Base-by-base conservation (phyloP, 179 eudicot species). In the Gypsophila paniculata region DNA sequence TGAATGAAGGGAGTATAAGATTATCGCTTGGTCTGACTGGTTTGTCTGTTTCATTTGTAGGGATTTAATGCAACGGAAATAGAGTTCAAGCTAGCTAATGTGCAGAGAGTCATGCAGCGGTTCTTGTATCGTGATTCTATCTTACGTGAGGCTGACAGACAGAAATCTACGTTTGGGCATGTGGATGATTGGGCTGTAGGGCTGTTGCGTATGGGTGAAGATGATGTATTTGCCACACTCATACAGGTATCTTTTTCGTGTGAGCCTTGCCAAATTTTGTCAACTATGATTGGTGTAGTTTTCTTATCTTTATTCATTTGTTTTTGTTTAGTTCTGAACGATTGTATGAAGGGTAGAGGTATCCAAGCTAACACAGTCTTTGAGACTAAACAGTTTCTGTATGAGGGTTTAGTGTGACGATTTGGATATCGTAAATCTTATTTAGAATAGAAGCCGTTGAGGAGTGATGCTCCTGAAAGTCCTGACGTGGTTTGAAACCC, bases 111-210 rank as follows among this genome's bases (percentile, higher is more conserved):
- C 65, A 91, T 97, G 98, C 98, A 91, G 78, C 85, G 97, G 55
- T 94, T 89, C 79, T 71, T 88, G 69, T 89, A 94, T 77, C 89
- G 89, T 14, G 92, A 93, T 79, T 86, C 98, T 21, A 75, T 89
- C 58, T 72, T 91, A 80, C 93, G 83, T 8, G 98, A 94, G 84
- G 97, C 98, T 55, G 87, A 83, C 77, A 85, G 98, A 81, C 96
- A 91, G 84, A 89, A 85, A 75, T 75, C 82, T 70, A 74, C 65
- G 34, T 77, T 79, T 23, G 84, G 89, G 49, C 82, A 74, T 73
- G 84, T 77, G 36, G 85, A 75, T 29, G 86, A 86, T 75, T 94
- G 97, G 98, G 94, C 96, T 55, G 77, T 46, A 67, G 76, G 82
- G 80, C 73, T 86, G 57, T 80, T 77, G 15, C 80, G 85, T 61